These are phyloP conservation scores for Eucalyptus pauciflora DNA, from an alignment of 345 rosid species.

Conservation along the genomic window DNA sequence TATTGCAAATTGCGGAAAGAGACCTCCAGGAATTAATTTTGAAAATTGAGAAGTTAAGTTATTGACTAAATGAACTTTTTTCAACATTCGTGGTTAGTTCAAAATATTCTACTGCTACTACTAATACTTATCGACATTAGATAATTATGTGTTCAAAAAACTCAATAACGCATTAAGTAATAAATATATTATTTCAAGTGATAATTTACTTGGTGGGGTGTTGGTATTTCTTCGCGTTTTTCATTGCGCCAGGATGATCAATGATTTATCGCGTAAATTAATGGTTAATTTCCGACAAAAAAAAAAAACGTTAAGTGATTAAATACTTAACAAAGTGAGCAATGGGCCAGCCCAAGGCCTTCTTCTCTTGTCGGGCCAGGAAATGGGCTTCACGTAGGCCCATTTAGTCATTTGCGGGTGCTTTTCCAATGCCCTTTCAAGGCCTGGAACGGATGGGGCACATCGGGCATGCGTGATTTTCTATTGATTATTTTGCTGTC, in stretches of 20 bases:
- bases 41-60: neutral
- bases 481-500: neutral
- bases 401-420: neutral
- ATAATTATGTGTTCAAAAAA: neutral
- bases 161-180: neutral
- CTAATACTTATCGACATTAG: too few relatives aligned
- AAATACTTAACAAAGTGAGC: neutral
- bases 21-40: neutral
- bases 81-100: too few relatives aligned
- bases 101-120: too few relatives aligned
- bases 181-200: neutral
- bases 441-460: neutral
- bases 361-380: neutral
- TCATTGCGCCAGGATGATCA: neutral
- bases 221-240: neutral
- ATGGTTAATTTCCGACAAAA: neutral
- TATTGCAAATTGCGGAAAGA: neutral
- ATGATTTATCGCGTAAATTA: neutral
- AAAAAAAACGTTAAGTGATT: neutral
- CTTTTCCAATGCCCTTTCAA: neutral
- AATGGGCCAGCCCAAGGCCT: neutral
- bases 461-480: neutral
- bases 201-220: neutral
- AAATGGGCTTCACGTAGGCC: neutral
- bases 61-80: too few relatives aligned